Evolutionary conservation across 345 rosid genomes (phyloP).

Genomic region (Eucalyptus leucophloia): DNA sequence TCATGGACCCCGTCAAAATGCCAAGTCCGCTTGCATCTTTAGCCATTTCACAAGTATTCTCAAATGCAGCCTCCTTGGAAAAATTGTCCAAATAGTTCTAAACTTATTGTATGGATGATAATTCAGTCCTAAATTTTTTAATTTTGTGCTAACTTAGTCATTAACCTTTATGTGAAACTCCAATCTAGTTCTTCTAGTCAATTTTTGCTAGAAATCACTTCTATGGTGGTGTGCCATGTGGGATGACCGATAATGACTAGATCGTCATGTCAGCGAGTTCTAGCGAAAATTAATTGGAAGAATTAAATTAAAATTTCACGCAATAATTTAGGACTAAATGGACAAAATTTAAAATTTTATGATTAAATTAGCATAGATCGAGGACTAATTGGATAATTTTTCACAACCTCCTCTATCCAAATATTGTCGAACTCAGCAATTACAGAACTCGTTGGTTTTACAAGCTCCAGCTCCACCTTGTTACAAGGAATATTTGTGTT

Average conservation of each 20-base stretch:
- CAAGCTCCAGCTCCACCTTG: not conserved
- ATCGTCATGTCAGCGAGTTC: too few relatives aligned
- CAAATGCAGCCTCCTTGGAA: not conserved
- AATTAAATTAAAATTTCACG: too few relatives aligned
- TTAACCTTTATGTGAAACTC: not conserved
- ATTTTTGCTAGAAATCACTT: not conserved
- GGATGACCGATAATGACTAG: not conserved
- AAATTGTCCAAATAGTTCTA: too few relatives aligned
- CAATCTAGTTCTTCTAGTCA: not conserved
- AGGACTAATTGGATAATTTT: not conserved
- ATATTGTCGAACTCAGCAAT: not conserved
- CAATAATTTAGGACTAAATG: not conserved
- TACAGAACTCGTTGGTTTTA: rapidly evolving
- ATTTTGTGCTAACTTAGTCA: not conserved
- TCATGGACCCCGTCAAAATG: not conserved
- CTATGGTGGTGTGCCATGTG: not conserved
- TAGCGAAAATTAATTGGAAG: not conserved
- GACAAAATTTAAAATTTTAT: not conserved
- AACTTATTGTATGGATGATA: not conserved
- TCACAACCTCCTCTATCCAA: not conserved
- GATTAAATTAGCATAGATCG: too few relatives aligned
- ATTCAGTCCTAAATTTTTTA: too few relatives aligned
- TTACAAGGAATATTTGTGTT: not conserved
- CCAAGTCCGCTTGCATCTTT: not conserved
- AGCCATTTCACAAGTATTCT: not conserved